Percentiles rank a stretch among this genome's conserved stretches.
phyloP scores from a whole-genome alignment of 768 basidiomycete species.

The Suillus subalutaceus region DNA sequence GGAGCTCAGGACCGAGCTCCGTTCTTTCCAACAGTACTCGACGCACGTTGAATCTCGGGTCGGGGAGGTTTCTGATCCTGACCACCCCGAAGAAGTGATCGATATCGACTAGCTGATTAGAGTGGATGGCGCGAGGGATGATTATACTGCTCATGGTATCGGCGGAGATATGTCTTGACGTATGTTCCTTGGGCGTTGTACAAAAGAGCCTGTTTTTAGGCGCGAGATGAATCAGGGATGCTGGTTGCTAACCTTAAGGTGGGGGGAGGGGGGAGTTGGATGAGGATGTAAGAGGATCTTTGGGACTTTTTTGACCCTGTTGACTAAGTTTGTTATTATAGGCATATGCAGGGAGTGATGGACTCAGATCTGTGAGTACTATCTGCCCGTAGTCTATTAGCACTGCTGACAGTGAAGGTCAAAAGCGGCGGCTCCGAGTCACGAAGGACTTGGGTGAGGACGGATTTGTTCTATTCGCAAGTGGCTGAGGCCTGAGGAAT shows the following conservation, averaged over 20 bases:
- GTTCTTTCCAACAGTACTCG: conserved; percentile 33
- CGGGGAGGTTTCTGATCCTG: conserved; percentile 21
- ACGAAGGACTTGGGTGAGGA: too few relatives aligned
- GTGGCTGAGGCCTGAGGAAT: too few relatives aligned
- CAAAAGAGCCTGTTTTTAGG: conserved; percentile 36
- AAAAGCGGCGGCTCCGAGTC: too few relatives aligned
- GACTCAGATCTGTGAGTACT: too few relatives aligned
- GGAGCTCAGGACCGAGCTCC: conserved; percentile 39
- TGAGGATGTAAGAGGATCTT: too few relatives aligned
- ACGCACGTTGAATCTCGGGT: conserved; percentile 31
- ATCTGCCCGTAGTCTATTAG: too few relatives aligned
- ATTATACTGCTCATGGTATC: background rate
- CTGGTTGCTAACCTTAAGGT: conserved; percentile 39
- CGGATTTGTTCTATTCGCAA: too few relatives aligned
- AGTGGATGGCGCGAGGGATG: conserved; percentile 40
- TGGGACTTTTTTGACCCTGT: too few relatives aligned
- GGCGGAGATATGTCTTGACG: background rate
- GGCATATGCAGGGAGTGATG: too few relatives aligned
- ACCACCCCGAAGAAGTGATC: conserved; percentile 22
- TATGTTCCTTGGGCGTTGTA: conserved; percentile 36
- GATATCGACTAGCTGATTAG: conserved; percentile 37
- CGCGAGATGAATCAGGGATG: conserved; percentile 35
- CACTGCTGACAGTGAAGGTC: too few relatives aligned
- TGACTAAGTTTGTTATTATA: too few relatives aligned
- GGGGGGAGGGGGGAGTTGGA: too few relatives aligned